Percentiles rank a stretch among this genome's conserved stretches.
phyloP scores from a whole-genome alignment of 306 rosid species.

The Trifolium fragiferum region DNA sequence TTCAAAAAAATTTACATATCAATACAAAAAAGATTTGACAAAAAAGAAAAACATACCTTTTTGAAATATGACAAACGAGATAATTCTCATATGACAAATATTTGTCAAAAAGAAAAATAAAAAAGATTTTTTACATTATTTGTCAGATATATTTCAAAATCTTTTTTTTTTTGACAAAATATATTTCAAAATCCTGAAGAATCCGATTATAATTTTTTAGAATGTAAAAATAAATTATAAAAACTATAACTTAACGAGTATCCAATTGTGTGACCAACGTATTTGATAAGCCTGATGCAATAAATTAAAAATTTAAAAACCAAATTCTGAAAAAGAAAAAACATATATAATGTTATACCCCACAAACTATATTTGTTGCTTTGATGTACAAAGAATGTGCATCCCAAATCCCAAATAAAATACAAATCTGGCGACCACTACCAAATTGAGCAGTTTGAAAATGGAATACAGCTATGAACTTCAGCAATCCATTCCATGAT shows the following conservation, averaged over 20 bases:
- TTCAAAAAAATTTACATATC: no score
- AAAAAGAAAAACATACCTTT: no score
- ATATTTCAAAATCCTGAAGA: no score
- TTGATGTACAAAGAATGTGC: background rate
- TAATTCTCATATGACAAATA: no score
- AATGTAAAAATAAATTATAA: no score
- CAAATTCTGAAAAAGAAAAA: background rate
- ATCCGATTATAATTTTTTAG: no score
- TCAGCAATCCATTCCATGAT: slow-evolving; percentile 9
- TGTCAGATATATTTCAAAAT: no score
- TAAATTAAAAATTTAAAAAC: slow-evolving; percentile 30
- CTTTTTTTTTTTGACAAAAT: no score
- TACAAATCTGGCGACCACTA: slow-evolving; percentile 33
- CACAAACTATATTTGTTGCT: slow-evolving; percentile 10
- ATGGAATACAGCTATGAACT: slow-evolving; percentile 59
- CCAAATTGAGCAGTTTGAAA: slow-evolving; percentile 43
- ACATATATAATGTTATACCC: slow-evolving; percentile 15
- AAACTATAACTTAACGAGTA: background rate
- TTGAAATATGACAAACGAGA: no score
- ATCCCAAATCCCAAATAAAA: background rate
- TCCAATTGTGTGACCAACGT: slow-evolving; percentile 23
- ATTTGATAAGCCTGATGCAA: slow-evolving; percentile 52
- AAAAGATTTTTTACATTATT: no score
- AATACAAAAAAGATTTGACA: no score
- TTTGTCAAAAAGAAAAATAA: no score